Percentiles rank a stretch among this genome's conserved stretches.
These are phyloP conservation scores for Nakaseomyces uthaithaninus DNA, from an alignment of 1,139 yeast genomes.

Conservation along the genomic window DNA sequence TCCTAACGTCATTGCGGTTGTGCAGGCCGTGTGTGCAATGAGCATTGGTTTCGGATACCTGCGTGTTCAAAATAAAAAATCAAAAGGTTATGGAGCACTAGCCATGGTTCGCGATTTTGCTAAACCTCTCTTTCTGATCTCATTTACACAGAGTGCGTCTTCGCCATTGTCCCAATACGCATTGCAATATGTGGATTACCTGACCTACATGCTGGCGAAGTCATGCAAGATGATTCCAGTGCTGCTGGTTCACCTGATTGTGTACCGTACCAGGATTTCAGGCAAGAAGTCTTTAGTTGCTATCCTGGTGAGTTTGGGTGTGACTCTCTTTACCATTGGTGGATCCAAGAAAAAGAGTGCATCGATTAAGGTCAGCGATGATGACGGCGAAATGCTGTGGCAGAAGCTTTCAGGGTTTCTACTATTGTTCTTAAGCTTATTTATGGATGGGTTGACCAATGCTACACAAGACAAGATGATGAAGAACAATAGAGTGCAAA, in stretches of 20 bases:
- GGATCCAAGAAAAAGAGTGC: conserved; percentile 17
- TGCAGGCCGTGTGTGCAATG: conserved; percentile 69
- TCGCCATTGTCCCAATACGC: conserved; percentile 75
- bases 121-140: conserved; percentile 49
- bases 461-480: conserved; percentile 88
- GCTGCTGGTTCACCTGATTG: conserved; percentile 67
- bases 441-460: conserved; percentile 86
- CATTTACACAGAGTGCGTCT: conserved; percentile 72
- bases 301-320: conserved; percentile 67
- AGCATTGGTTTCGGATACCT: conserved; percentile 59
- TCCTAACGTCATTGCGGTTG: conserved; percentile 64
- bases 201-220: conserved; percentile 79
- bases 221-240: conserved; percentile 92
- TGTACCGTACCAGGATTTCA: conserved; percentile 70
- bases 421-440: conserved; percentile 52
- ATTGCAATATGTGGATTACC: conserved; percentile 73
- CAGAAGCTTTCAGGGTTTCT: conserved; percentile 44
- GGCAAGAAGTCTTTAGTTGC: conserved; percentile 73
- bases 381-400: neutral
- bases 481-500: conserved; percentile 26
- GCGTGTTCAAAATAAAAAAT: conserved; percentile 30
- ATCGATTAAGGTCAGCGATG: neutral
- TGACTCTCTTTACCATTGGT: conserved; percentile 60
- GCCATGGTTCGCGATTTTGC: conserved; percentile 26
- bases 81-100: conserved; percentile 12